Evolutionary conservation across 163 green algal species (phyloP).

Genomic region (Smithsoniella earleae): DNA sequence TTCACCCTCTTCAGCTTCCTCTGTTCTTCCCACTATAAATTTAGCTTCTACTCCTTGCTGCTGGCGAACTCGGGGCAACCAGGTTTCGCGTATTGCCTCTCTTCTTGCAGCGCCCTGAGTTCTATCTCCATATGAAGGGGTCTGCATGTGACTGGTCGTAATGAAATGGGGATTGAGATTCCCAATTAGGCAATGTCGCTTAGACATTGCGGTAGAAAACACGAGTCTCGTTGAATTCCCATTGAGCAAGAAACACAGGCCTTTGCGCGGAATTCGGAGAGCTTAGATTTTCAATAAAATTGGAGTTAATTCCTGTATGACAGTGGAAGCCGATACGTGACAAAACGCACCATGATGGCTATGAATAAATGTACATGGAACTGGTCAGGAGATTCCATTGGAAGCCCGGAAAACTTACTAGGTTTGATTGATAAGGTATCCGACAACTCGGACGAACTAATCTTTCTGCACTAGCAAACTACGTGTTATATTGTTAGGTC

Average conservation of each 20-base stretch:
- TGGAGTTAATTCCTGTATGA: not conserved
- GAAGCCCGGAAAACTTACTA: too few species aligned
- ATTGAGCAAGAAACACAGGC: not conserved
- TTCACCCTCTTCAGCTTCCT: not conserved
- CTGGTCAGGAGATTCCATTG: too few species aligned
- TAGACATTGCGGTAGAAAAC: not conserved
- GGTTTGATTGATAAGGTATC: too few species aligned
- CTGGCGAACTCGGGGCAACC: not conserved
- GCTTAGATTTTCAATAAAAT: not conserved
- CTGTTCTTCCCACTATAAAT: not conserved
- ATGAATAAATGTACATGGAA: constrained; percentile 25
- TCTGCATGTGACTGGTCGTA: not conserved
- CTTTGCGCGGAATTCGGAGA: not conserved
- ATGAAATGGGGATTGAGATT: not conserved
- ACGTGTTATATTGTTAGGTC: too few species aligned
- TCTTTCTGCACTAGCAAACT: too few species aligned
- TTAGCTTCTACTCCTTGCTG: not conserved
- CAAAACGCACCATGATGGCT: constrained; percentile 16
- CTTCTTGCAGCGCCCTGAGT: not conserved
- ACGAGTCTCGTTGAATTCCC: not conserved
- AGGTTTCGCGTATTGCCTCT: constrained; percentile 16
- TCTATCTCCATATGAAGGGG: not conserved
- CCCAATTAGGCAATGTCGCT: not conserved
- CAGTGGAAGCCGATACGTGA: not conserved
- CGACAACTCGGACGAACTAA: too few species aligned